Base-by-base conservation (phyloP, 2,329 filamentous ascomycete genomes). In the Fusarium sp. region DNA sequence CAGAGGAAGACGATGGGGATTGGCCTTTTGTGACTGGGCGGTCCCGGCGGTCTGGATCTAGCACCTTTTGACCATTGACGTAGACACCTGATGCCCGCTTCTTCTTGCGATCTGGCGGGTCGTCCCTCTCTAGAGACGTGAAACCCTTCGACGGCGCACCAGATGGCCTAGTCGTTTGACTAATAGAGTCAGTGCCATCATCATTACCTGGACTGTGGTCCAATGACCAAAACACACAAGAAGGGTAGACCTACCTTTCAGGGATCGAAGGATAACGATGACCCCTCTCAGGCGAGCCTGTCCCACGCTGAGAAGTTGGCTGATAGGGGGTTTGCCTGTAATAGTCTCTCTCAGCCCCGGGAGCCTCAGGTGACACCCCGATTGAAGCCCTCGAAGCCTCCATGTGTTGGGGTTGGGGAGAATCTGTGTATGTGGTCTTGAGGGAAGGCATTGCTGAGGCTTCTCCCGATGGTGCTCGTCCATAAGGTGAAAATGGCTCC, bases 401-500 rank as follows among this genome's bases (percentile, higher is more conserved):
- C 75, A 87, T 80, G 60, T 86, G 84, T 67, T 86, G 85, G 9
- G 85, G 72, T 67, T 87, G 86, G 9, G 88, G 87, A 6, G 89
- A 89, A 49, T 86, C 84, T 8, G 83, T 82, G 58, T 85, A 86
- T 5, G 84, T 83, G 6, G 88, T 87, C 79, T 90, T 90, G 60
- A 90, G 81, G 5, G 88, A 82, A 20, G 88, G 87, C 81, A 90
- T 90, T 9, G 81, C 84, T 4, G 87, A 85, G 73, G 78, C 81
- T 79, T 69, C 85, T n/a, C 75, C 74, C 6, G 77, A 70, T 12
- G 79, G 70, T 29, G 77, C 56, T 35, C 81, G 84, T 31, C 81
- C 78, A 66, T 88, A 90, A 0, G 84, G 80, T 29, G 84, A 81
- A n/a, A n/a, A n/a, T n/a, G n/a, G n/a, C n/a, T n/a, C n/a, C n/a